A percentile compares a stretch with the other conserved stretches of the same genome.
Conservation (phyloP, 2,329 filamentous ascomycete species). For the Chaetomiaceae sp. region DNA sequence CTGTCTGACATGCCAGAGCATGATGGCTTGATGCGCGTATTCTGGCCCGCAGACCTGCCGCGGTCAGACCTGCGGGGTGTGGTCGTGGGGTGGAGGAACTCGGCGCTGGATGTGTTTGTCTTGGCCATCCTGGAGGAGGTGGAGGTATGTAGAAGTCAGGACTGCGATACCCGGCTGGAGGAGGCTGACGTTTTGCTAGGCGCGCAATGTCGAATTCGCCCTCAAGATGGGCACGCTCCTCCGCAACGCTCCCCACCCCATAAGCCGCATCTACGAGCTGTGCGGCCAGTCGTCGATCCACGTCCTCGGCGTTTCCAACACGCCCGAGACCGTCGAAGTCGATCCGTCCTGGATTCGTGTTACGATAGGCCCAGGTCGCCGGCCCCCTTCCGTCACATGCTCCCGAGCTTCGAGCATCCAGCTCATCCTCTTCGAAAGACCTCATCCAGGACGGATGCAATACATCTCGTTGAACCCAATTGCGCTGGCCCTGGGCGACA, state of each 20-base stretch:
- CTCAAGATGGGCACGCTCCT: slow-evolving; percentile 79
- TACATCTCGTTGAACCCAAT: slow-evolving; percentile 92
- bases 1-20: slow-evolving; percentile 59
- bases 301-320: slow-evolving; percentile 80
- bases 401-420: slow-evolving; percentile 71
- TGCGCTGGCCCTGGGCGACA: slow-evolving; percentile 76
- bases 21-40: slow-evolving; percentile 94
- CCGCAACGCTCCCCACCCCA: slow-evolving; percentile 73
- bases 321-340: slow-evolving; percentile 46
- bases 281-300: slow-evolving; percentile 81
- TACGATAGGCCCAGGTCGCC: slow-evolving; percentile 47
- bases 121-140: slow-evolving; percentile 86
- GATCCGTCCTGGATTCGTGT: slow-evolving; percentile 68
- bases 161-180: neutral
- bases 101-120: slow-evolving; percentile 82
- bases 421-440: slow-evolving; percentile 83
- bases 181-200: slow-evolving; percentile 42
- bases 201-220: slow-evolving; percentile 80
- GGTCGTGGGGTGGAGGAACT: slow-evolving; percentile 94
- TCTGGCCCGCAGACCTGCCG: slow-evolving; percentile 88
- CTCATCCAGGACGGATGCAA: slow-evolving; percentile 84
- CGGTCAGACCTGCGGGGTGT: slow-evolving; percentile 72
- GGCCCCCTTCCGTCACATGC: slow-evolving; percentile 69
- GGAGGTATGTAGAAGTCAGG: slow-evolving; percentile 55
- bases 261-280: slow-evolving; percentile 74